phyloP scores from a whole-genome alignment of 2,329 filamentous ascomycete genomes.

The Septoria linicola region DNA sequence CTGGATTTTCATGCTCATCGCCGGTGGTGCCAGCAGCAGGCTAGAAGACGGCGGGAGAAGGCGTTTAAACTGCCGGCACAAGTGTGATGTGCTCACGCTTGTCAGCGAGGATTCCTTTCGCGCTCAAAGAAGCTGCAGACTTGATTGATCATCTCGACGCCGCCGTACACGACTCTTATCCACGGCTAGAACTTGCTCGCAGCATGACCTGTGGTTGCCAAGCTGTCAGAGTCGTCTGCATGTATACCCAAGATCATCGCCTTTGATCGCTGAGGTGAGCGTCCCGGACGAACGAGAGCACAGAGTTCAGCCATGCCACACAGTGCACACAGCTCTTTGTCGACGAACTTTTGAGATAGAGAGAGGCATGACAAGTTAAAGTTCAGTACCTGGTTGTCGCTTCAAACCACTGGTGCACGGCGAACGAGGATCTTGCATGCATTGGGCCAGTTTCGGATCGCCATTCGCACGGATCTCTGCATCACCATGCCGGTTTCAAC shows the following conservation, averaged over 20 bases:
- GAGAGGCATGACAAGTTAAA: slow-evolving; percentile 7
- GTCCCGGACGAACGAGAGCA: not conserved
- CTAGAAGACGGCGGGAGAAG: too few species aligned
- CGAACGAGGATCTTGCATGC: slow-evolving; percentile 23
- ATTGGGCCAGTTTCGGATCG: slow-evolving; percentile 19
- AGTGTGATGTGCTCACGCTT: too few species aligned
- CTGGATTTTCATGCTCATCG: not conserved
- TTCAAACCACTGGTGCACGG: slow-evolving; percentile 3
- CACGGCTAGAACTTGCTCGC: not conserved
- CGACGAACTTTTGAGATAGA: not conserved
- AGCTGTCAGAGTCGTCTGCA: slow-evolving; percentile 11
- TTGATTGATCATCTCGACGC: too few species aligned
- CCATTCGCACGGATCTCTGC: slow-evolving; percentile 23
- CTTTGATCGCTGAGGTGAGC: too few species aligned
- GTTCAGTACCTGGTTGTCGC: slow-evolving; percentile 11
- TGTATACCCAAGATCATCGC: slow-evolving; percentile 6
- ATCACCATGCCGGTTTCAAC: slow-evolving; percentile 35
- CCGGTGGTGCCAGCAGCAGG: not conserved
- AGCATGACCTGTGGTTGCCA: slow-evolving; percentile 5
- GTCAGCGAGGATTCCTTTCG: too few species aligned
- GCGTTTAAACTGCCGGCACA: too few species aligned
- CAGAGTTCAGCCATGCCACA: slow-evolving; percentile 1
- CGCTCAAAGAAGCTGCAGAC: too few species aligned
- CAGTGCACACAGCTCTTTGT: too few species aligned
- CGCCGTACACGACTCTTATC: not conserved